phyloP scores from a whole-genome alignment of 768 basidiomycete species.

The Strobilomyces echinocephalus region DNA sequence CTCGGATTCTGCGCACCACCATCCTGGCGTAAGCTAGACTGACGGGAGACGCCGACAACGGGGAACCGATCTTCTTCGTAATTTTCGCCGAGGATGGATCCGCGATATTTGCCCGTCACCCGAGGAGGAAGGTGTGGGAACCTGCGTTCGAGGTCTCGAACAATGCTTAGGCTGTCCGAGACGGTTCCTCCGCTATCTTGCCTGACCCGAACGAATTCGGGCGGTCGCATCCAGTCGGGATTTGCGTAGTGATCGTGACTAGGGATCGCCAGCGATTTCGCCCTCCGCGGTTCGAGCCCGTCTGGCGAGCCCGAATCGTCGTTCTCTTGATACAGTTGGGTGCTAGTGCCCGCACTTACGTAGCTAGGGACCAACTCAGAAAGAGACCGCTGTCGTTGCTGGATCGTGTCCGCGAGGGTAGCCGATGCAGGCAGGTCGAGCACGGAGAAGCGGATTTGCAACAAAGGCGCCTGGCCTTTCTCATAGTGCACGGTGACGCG shows the following conservation, averaged over 20 bases:
- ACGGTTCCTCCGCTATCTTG: constrained; percentile 27
- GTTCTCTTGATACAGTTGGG: neutral
- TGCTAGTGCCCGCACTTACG: neutral
- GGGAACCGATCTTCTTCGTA: constrained; percentile 22
- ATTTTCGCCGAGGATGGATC: constrained; percentile 22
- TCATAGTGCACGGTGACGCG: constrained; percentile 49
- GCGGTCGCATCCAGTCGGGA: constrained; percentile 13
- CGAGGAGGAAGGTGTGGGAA: constrained; percentile 50
- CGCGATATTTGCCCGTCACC: constrained; percentile 25
- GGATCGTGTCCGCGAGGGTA: constrained; percentile 10
- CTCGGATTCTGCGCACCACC: constrained; percentile 2
- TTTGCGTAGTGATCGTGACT: neutral
- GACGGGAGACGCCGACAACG: constrained; percentile 22
- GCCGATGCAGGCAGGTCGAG: constrained; percentile 38
- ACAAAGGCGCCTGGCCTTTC: constrained; percentile 41
- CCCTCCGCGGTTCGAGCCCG: constrained; percentile 7
- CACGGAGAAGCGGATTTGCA: constrained; percentile 53
- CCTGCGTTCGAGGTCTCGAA: constrained; percentile 48
- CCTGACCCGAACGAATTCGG: constrained; percentile 4
- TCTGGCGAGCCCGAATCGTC: constrained; percentile 6
- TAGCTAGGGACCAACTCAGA: constrained; percentile 6
- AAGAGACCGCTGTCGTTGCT: constrained; percentile 14
- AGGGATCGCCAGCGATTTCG: constrained; percentile 7
- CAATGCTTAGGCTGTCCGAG: constrained; percentile 41
- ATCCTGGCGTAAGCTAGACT: constrained; percentile 16